phyloP scores from a whole-genome alignment of 2,329 filamentous ascomycete genomes.

The Fusarium sp. region DNA sequence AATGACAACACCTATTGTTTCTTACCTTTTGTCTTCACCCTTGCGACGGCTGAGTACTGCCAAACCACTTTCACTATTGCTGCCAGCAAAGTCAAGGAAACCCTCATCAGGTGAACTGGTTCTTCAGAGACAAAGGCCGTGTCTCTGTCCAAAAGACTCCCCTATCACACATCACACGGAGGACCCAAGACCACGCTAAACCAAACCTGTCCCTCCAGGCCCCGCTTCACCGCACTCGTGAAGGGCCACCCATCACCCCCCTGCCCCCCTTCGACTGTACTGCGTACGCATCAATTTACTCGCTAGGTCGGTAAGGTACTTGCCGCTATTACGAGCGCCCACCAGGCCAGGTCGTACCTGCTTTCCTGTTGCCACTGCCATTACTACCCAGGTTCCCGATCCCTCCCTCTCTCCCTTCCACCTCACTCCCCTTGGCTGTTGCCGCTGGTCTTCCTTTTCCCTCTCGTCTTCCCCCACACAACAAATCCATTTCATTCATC shows the following conservation, averaged over 20 bases:
- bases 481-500: slow-evolving; percentile 35
- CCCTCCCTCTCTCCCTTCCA: slow-evolving; percentile 27
- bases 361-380: slow-evolving; percentile 22
- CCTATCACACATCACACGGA: slow-evolving; percentile 33
- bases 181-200: slow-evolving; percentile 32
- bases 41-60: neutral
- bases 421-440: slow-evolving; percentile 21
- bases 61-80: neutral
- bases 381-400: slow-evolving; percentile 24
- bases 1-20: neutral
- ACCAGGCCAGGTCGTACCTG: slow-evolving; percentile 25
- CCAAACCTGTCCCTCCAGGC: slow-evolving; percentile 29
- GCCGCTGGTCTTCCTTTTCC: slow-evolving; percentile 30
- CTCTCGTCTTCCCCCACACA: slow-evolving; percentile 35
- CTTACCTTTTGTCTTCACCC: neutral
- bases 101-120: neutral
- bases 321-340: slow-evolving; percentile 5
- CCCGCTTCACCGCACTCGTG: slow-evolving; percentile 28
- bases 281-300: slow-evolving; percentile 23
- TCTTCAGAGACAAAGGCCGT: neutral
- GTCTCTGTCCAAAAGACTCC: slow-evolving; percentile 14
- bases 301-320: slow-evolving; percentile 18
- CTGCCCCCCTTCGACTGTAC: slow-evolving; percentile 18
- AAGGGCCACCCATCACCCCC: slow-evolving; percentile 12
- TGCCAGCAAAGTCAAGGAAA: neutral